Conservation (phyloP, 1,284 basidiomycete species). For the Tausonia pullulans region DNA sequence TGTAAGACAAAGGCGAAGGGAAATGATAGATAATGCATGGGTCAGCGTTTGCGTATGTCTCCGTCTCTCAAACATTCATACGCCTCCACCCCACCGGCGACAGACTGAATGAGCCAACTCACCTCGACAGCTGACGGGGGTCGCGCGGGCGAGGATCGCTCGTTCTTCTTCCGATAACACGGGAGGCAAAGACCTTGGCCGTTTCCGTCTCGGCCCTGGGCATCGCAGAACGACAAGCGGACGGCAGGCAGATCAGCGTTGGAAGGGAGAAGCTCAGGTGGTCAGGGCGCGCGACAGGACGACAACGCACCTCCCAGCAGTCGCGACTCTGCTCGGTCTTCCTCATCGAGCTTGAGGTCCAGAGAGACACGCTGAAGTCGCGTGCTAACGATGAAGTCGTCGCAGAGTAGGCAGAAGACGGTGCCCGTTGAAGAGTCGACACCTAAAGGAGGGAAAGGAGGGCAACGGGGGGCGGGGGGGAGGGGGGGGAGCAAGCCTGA, state of each 20-base stretch:
- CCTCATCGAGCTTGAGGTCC: constrained; percentile 37
- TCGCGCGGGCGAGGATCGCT: background rate
- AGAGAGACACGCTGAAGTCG: constrained; percentile 41
- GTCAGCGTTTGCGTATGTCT: too few relatives aligned
- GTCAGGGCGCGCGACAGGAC: too few relatives aligned
- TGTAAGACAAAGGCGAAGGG: background rate
- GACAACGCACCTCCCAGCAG: too few relatives aligned
- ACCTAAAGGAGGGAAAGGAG: constrained; percentile 32
- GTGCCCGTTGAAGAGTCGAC: constrained; percentile 48
- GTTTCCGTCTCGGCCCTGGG: constrained; percentile 26
- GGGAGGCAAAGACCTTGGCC: constrained; percentile 37
- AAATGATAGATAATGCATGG: background rate
- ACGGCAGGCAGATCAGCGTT: background rate
- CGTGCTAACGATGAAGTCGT: constrained; percentile 47
- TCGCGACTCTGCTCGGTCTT: too few relatives aligned
- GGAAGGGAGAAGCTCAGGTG: too few relatives aligned
- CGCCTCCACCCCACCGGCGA: background rate
- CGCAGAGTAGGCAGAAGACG: constrained; percentile 48
- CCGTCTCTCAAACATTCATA: background rate
- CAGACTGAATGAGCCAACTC: background rate
- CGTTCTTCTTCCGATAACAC: constrained; percentile 23
- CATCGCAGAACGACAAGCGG: background rate
- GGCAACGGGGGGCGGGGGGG: background rate
- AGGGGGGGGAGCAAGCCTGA: background rate
- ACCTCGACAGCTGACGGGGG: constrained; percentile 5